Conservation (phyloP, 1,284 basidiomycete genomes). For the Sporisorium exsertum region DNA sequence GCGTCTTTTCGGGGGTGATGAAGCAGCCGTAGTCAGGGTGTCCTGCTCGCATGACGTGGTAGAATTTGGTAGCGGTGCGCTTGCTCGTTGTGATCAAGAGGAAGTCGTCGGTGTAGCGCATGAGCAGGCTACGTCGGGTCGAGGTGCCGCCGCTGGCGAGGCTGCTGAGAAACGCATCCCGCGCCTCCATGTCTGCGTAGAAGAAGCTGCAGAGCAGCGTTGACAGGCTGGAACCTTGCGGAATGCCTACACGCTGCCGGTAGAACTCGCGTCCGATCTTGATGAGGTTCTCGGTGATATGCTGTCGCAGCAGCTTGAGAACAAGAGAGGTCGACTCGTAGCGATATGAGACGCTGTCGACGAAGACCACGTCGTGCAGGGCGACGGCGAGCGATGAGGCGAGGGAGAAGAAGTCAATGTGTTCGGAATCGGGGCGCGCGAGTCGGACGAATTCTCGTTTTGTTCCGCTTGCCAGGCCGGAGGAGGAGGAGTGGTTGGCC, state of each 20-base stretch:
- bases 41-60: conserved; percentile 84
- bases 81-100: conserved; percentile 83
- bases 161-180: conserved; percentile 73
- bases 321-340: conserved; percentile 75
- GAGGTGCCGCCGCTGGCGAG: conserved; percentile 69
- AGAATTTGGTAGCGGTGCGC: conserved; percentile 77
- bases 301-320: conserved; percentile 82
- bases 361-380: conserved; percentile 82
- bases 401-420: conserved; percentile 78
- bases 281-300: conserved; percentile 90
- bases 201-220: conserved; percentile 83
- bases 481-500: neutral
- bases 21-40: conserved; percentile 85
- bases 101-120: conserved; percentile 94
- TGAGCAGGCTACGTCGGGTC: conserved; percentile 38
- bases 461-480: conserved; percentile 3
- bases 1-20: conserved; percentile 86
- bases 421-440: conserved; percentile 74
- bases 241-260: conserved; percentile 89
- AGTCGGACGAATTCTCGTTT: conserved; percentile 43
- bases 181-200: conserved; percentile 87
- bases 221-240: conserved; percentile 92
- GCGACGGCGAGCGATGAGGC: conserved; percentile 71
- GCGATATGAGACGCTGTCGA: conserved; percentile 82
- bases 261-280: conserved; percentile 77